Conservation (phyloP, 495 filamentous ascomycete genomes). For the Choiromyces venosus region DNA sequence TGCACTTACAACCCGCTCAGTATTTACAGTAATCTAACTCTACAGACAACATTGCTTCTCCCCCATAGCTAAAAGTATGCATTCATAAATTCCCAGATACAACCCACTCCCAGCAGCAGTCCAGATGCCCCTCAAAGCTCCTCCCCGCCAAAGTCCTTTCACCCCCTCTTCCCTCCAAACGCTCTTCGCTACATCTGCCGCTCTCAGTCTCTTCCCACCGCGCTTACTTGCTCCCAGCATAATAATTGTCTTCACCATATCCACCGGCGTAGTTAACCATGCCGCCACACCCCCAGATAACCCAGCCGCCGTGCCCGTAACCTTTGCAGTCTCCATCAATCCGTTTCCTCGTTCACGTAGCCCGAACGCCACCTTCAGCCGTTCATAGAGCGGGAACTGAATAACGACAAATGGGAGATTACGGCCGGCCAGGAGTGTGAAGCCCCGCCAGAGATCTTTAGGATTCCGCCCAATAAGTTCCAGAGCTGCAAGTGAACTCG, state of each 20-base stretch:
- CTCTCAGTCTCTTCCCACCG: not conserved
- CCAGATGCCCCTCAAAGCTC: constrained; percentile 24
- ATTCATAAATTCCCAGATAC: constrained; percentile 32
- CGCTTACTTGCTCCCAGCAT: constrained; percentile 15
- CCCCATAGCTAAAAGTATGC: not conserved
- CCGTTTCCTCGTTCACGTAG: constrained; percentile 5
- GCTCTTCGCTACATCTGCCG: constrained; percentile 1
- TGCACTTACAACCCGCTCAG: not conserved
- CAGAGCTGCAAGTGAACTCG: constrained; percentile 47
- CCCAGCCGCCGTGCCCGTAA: constrained; percentile 45
- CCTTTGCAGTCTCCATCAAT: constrained; percentile 58
- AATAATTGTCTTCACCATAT: constrained; percentile 31
- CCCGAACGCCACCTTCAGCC: constrained; percentile 47
- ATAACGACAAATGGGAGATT: constrained; percentile 82
- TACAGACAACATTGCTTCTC: not conserved
- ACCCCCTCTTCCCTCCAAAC: constrained; percentile 14
- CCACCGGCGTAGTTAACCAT: constrained; percentile 40
- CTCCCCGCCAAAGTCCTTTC: constrained; percentile 27
- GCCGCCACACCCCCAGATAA: constrained; percentile 64
- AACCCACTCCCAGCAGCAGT: constrained; percentile 21
- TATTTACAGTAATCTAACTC: not conserved
- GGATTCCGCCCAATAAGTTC: constrained; percentile 42
- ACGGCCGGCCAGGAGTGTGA: constrained; percentile 67
- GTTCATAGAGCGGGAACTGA: constrained; percentile 82
- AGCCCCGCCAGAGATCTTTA: constrained; percentile 63